These are phyloP conservation scores for Boletus barrowsii DNA, from an alignment of 768 basidiomycete genomes.

Conservation along the genomic window DNA sequence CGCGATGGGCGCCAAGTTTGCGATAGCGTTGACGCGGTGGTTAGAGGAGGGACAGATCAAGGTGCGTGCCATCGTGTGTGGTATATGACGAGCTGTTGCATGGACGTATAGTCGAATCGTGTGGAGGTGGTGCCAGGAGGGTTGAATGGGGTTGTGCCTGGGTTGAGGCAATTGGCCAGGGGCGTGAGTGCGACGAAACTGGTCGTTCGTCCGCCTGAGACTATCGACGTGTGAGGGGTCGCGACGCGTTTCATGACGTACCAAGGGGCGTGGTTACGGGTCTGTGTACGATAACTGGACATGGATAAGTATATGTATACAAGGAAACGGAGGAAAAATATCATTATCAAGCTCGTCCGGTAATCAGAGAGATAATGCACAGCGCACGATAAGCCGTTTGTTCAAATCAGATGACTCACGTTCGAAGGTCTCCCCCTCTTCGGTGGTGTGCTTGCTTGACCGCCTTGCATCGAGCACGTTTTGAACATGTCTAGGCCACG, in stretches of 20 bases:
- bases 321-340: too few species aligned
- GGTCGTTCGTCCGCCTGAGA: constrained; percentile 23
- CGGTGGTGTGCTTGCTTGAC: too few species aligned
- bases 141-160: constrained; percentile 32
- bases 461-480: too few species aligned
- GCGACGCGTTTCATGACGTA: background rate
- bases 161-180: constrained; percentile 29
- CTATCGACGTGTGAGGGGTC: background rate
- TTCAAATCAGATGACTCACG: too few species aligned
- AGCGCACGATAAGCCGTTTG: too few species aligned
- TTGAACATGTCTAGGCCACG: too few species aligned
- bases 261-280: background rate
- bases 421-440: too few species aligned
- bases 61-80: constrained; percentile 2
- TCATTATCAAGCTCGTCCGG: too few species aligned
- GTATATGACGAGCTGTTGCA: background rate
- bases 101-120: constrained; percentile 31
- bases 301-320: too few species aligned
- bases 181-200: constrained; percentile 40
- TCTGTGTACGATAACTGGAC: background rate
- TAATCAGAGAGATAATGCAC: too few species aligned
- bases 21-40: constrained; percentile 9
- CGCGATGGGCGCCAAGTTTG: constrained; percentile 9
- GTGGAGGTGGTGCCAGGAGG: constrained; percentile 38
- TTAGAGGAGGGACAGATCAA: constrained; percentile 15